Conservation (phyloP, 257 asterid genomes). For the Plectranthus barbatus region DNA sequence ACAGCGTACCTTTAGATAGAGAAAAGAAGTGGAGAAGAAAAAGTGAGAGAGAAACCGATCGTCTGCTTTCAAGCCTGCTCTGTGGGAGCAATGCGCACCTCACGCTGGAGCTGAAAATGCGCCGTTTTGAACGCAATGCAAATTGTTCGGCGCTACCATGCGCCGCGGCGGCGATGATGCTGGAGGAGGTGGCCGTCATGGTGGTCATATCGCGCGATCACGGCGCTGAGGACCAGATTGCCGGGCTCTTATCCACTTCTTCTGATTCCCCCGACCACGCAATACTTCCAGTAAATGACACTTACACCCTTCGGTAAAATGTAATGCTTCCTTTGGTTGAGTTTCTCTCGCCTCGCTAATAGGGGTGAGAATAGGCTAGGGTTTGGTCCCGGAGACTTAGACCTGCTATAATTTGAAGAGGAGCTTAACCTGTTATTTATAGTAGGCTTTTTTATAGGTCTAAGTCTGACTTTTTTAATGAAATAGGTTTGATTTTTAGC, state of each 20-base stretch:
- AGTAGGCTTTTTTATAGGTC: too few relatives aligned
- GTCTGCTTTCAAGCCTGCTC: conserved; percentile 48
- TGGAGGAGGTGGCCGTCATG: conserved; percentile 23
- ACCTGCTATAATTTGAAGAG: too few relatives aligned
- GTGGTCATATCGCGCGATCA: conserved; percentile 34
- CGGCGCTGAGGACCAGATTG: not conserved
- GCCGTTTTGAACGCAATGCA: conserved; percentile 20
- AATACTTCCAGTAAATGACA: conserved; percentile 4
- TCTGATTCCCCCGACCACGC: not conserved
- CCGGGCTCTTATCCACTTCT: conserved; percentile 26
- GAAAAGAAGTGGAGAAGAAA: conserved; percentile 39
- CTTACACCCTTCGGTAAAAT: conserved; percentile 3
- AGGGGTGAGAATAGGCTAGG: too few relatives aligned
- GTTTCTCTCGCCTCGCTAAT: too few relatives aligned
- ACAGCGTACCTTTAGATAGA: conserved; percentile 38
- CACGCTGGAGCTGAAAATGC: conserved; percentile 18
- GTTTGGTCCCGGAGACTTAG: too few relatives aligned
- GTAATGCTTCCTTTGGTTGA: not conserved
- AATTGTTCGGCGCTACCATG: conserved; percentile 24
- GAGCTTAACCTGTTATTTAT: too few relatives aligned
- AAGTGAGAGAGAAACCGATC: conserved; percentile 52
- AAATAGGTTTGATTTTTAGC: too few relatives aligned
- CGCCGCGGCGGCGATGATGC: conserved; percentile 28
- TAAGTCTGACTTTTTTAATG: too few relatives aligned
- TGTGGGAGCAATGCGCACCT: conserved; percentile 38